Conservation (phyloP, 495 filamentous ascomycete genomes). For the Annulohypoxylon moriforme region DNA sequence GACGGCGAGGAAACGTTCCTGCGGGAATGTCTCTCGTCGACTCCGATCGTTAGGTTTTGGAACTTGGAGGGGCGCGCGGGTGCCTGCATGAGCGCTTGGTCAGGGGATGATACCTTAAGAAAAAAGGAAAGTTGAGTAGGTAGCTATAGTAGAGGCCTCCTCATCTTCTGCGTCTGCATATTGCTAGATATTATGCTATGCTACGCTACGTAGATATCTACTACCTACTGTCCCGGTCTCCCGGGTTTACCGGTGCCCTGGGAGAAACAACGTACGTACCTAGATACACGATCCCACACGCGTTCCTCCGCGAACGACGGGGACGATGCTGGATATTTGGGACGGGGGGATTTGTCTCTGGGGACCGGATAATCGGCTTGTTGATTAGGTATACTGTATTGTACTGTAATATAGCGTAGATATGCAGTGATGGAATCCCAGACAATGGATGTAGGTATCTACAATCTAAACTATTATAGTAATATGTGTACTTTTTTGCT, state of each 20-base stretch:
- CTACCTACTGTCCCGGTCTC: conserved; percentile 18
- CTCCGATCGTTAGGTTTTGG: conserved; percentile 26
- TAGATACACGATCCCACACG: neutral
- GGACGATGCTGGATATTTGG: neutral
- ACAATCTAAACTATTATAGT: neutral
- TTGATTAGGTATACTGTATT: neutral
- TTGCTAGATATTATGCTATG: neutral
- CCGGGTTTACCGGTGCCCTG: conserved; percentile 34
- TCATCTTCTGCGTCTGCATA: neutral
- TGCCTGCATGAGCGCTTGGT: conserved; percentile 3
- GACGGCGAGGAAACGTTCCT: conserved; percentile 10
- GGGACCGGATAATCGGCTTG: neutral
- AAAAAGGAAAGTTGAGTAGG: neutral
- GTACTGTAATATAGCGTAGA: neutral
- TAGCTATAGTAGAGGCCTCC: neutral
- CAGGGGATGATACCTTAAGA: neutral
- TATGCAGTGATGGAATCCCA: neutral
- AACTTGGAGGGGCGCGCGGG: conserved; percentile 4
- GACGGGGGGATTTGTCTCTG: neutral
- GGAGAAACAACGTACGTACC: conserved; percentile 15
- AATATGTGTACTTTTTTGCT: neutral
- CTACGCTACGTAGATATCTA: too few relatives aligned
- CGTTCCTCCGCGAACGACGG: neutral
- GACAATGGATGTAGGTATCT: neutral
- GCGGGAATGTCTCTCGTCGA: conserved; percentile 31